A percentile compares a stretch with the other conserved stretches of the same genome.
These are phyloP conservation scores for Acephala macrosclerotiorum DNA, from an alignment of 2,329 filamentous ascomycete genomes.

Conservation along the genomic window DNA sequence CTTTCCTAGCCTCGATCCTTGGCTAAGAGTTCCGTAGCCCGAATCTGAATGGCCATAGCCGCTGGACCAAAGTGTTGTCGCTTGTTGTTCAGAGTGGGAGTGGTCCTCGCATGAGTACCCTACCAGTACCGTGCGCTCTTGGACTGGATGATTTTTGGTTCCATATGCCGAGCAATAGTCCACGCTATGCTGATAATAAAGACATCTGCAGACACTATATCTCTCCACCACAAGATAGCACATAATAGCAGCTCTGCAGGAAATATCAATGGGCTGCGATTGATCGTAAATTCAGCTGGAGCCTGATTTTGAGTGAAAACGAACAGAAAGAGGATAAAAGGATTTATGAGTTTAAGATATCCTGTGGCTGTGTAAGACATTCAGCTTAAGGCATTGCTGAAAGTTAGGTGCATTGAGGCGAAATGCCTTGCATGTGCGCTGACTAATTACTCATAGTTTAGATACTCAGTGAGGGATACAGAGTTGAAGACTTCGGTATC, in stretches of 20 bases:
- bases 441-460: neutral
- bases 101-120: slow-evolving; percentile 70
- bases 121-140: slow-evolving; percentile 72
- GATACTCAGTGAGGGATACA: neutral
- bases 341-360: too few relatives aligned
- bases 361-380: too few relatives aligned
- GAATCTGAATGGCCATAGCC: slow-evolving; percentile 42
- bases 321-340: too few relatives aligned
- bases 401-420: neutral
- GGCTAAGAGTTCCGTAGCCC: slow-evolving; percentile 43
- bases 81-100: slow-evolving; percentile 32
- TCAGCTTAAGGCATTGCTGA: too few relatives aligned
- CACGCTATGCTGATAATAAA: slow-evolving; percentile 73
- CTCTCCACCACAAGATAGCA: slow-evolving; percentile 75
- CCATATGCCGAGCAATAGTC: slow-evolving; percentile 71
- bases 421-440: neutral
- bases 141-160: slow-evolving; percentile 66
- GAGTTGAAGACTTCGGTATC: neutral
- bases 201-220: slow-evolving; percentile 73
- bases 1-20: slow-evolving; percentile 28
- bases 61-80: slow-evolving; percentile 31
- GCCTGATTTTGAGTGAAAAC: neutral
- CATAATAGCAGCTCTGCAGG: slow-evolving; percentile 53
- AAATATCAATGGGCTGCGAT: neutral
- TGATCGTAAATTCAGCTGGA: neutral